Percentiles rank a stretch among this genome's conserved stretches.
phyloP scores from a whole-genome alignment of 2,329 filamentous ascomycete species.

The Chaetomium sp. region DNA sequence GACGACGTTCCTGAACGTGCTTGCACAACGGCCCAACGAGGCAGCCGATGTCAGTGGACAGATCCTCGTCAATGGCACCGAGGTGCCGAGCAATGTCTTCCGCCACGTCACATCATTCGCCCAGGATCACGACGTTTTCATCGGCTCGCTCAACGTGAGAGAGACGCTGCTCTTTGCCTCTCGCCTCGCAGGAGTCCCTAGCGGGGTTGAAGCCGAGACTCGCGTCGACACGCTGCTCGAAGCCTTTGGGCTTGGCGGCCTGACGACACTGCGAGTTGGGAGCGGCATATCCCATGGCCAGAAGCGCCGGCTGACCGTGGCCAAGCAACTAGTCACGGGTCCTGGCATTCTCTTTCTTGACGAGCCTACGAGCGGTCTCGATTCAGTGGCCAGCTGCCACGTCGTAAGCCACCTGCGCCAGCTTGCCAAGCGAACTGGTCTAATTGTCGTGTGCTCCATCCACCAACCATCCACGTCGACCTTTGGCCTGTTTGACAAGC shows the following conservation, averaged over 20 bases:
- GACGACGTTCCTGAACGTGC: constrained; percentile 11
- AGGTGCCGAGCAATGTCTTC: constrained; percentile 6
- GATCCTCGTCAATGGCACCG: neutral
- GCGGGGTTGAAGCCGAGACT: neutral
- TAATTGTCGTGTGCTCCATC: constrained; percentile 11
- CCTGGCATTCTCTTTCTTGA: constrained; percentile 7
- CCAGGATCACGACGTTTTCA: constrained; percentile 7
- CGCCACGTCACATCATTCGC: constrained; percentile 6
- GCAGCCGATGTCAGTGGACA: neutral
- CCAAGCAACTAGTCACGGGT: constrained; percentile 13
- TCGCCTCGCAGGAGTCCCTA: neutral
- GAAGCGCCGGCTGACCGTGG: constrained; percentile 6
- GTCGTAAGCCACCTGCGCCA: constrained; percentile 2
- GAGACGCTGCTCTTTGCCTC: constrained; percentile 10
- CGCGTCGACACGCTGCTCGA: constrained; percentile 4
- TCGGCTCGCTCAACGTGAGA: neutral
- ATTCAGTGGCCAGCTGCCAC: constrained; percentile 9
- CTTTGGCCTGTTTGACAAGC: constrained; percentile 7
- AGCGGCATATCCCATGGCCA: constrained; percentile 3
- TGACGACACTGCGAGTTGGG: neutral
- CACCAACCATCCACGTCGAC: constrained; percentile 6
- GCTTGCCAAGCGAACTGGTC: constrained; percentile 1
- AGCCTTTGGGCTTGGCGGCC: neutral
- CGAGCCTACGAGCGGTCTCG: constrained; percentile 9
- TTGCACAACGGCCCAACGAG: constrained; percentile 3